Percentiles rank a stretch among this genome's conserved stretches.
Conservation (phyloP, 495 filamentous ascomycete species). For the Penicillium canariense region DNA sequence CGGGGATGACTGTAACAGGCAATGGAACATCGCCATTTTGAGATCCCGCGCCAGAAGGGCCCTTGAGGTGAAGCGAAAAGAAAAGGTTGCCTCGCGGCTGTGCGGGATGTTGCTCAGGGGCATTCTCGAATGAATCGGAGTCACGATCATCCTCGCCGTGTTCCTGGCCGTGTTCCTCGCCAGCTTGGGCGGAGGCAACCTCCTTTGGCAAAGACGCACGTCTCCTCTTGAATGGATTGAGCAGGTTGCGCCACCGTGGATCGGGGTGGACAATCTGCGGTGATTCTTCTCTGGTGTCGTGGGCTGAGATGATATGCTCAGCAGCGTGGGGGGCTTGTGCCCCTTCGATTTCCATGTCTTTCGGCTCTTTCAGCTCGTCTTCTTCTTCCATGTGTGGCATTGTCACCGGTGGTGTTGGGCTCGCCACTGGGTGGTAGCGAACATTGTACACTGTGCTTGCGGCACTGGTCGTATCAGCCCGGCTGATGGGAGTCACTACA, state of each 20-base stretch:
- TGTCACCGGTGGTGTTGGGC: slow-evolving; percentile 56
- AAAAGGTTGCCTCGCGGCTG: slow-evolving; percentile 28
- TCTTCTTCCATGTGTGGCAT: slow-evolving; percentile 43
- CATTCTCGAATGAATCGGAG: slow-evolving; percentile 23
- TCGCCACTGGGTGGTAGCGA: slow-evolving; percentile 73
- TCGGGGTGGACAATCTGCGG: slow-evolving; percentile 35
- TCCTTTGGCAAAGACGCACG: slow-evolving; percentile 54
- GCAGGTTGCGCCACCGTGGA: slow-evolving; percentile 47
- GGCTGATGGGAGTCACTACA: slow-evolving; percentile 69
- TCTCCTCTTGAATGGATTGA: slow-evolving; percentile 54
- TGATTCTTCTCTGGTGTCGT: slow-evolving; percentile 30
- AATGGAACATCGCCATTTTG: slow-evolving; percentile 36
- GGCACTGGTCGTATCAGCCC: slow-evolving; percentile 72
- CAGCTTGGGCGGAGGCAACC: slow-evolving; percentile 49
- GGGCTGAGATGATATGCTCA: slow-evolving; percentile 11
- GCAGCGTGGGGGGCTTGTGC: slow-evolving; percentile 8
- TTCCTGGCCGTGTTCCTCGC: slow-evolving; percentile 30
- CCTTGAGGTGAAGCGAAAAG: slow-evolving; percentile 32
- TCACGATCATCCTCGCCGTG: slow-evolving; percentile 14
- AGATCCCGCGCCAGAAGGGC: slow-evolving; percentile 23
- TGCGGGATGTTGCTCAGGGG: slow-evolving; percentile 17
- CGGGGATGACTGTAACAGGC: slow-evolving; percentile 67
- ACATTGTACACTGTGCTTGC: slow-evolving; percentile 84
- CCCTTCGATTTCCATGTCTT: slow-evolving; percentile 27
- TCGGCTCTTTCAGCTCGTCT: slow-evolving; percentile 30